Evolutionary conservation across 1,139 yeast genomes (phyloP).

Genomic region (Yamadazyma dendronema): DNA sequence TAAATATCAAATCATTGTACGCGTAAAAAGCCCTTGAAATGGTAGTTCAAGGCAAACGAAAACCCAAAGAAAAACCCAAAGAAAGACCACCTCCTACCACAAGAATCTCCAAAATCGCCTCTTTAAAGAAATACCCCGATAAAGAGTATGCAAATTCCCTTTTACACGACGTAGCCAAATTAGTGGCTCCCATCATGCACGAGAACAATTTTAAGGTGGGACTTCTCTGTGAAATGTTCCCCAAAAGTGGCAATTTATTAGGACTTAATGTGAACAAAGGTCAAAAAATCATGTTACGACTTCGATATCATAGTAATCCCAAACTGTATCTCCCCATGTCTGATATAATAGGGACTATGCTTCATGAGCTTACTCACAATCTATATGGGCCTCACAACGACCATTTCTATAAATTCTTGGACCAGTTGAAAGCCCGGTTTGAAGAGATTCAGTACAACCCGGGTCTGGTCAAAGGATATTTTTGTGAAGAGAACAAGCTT

Average conservation of each 20-base stretch:
- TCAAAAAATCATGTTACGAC: conserved; percentile 65
- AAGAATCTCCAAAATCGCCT: conserved; percentile 51
- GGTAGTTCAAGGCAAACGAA: conserved; percentile 13
- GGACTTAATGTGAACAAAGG: conserved; percentile 92
- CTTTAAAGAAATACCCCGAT: conserved; percentile 52
- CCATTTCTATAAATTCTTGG: conserved; percentile 63
- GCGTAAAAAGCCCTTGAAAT: conserved; percentile 4
- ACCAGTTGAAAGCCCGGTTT: conserved; percentile 57
- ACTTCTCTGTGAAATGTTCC: conserved; percentile 77
- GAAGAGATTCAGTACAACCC: conserved; percentile 47
- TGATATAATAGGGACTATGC: conserved; percentile 73
- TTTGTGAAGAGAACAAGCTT: conserved; percentile 53
- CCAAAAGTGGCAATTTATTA: conserved; percentile 61
- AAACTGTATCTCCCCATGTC: conserved; percentile 62
- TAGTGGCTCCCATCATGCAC: conserved; percentile 74
- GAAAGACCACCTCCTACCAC: conserved; percentile 44
- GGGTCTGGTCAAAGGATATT: conserved; percentile 22
- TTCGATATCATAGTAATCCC: conserved; percentile 60
- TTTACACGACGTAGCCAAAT: conserved; percentile 58
- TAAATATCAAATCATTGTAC: neutral
- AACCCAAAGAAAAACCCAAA: conserved; percentile 6
- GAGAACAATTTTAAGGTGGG: conserved; percentile 66
- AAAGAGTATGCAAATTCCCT: conserved; percentile 57
- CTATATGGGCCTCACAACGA: conserved; percentile 76
- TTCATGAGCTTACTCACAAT: conserved; percentile 89